A percentile compares a stretch with the other conserved stretches of the same genome.
These are phyloP conservation scores for Heliophila coronopifolia DNA, from an alignment of 441 rosid genomes.

Conservation along the genomic window DNA sequence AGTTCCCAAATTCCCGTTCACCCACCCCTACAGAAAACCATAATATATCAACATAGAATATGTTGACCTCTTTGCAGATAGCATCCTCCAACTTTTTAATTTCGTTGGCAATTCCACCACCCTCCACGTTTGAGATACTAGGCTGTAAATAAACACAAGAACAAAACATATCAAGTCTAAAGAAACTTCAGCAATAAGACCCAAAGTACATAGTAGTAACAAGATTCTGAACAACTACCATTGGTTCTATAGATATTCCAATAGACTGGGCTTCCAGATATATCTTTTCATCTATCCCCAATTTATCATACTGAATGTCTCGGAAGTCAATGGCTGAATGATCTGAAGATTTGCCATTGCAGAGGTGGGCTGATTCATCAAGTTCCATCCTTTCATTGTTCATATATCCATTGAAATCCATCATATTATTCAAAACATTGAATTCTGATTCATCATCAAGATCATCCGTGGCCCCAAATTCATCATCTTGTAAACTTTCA, in stretches of 20 bases:
- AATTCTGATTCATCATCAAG: slow-evolving; percentile 46
- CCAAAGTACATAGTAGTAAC: slow-evolving; percentile 9
- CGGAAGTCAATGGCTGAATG: slow-evolving; percentile 35
- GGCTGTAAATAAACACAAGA: slow-evolving; percentile 41
- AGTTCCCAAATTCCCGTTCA: too few species aligned
- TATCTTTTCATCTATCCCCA: slow-evolving; percentile 66
- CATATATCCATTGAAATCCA: slow-evolving; percentile 50
- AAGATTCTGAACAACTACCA: slow-evolving; percentile 37
- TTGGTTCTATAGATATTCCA: slow-evolving; percentile 61
- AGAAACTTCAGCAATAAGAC: slow-evolving; percentile 11
- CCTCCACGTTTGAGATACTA: slow-evolving; percentile 44
- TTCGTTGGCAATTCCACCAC: slow-evolving; percentile 49
- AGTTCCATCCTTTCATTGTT: slow-evolving; percentile 36
- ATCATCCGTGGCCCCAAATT: slow-evolving; percentile 28
- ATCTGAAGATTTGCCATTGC: slow-evolving; percentile 43
- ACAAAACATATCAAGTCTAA: slow-evolving; percentile 6
- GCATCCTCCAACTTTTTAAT: slow-evolving; percentile 55
- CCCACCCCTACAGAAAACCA: neutral
- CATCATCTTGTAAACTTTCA: slow-evolving; percentile 43
- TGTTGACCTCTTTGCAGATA: slow-evolving; percentile 52
- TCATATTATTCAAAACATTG: slow-evolving; percentile 38
- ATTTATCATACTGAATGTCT: slow-evolving; percentile 48
- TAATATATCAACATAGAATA: neutral
- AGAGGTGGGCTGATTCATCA: slow-evolving; percentile 41
- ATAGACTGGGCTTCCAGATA: slow-evolving; percentile 67